phyloP scores from a whole-genome alignment of 192 early-diverging fungal genomes.

The Coemansia sp. region DNA sequence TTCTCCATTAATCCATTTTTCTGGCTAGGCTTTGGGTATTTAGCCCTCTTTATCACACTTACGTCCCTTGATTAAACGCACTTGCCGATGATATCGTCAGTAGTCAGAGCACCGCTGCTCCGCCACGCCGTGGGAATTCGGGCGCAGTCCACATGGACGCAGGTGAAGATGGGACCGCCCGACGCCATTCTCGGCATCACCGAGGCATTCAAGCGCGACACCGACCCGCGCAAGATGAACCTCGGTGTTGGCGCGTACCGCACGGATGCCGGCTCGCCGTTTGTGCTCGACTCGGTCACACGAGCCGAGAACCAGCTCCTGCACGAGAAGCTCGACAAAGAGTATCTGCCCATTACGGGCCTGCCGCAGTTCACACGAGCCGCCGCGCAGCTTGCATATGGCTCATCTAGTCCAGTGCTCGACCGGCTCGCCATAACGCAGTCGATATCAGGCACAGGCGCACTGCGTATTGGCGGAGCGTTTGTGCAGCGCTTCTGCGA shows the following conservation, averaged over 20 bases:
- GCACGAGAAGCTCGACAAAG: constrained; percentile 77
- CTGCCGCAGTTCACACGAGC: constrained; percentile 78
- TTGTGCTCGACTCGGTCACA: constrained; percentile 82
- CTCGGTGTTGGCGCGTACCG: constrained; percentile 97
- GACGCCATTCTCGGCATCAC: constrained; percentile 86
- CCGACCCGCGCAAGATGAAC: constrained; percentile 93
- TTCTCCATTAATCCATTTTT: neutral
- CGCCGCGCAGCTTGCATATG: constrained; percentile 84
- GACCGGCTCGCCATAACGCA: constrained; percentile 82
- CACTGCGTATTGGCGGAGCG: constrained; percentile 87
- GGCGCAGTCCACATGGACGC: constrained; percentile 28
- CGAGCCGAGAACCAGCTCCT: constrained; percentile 85
- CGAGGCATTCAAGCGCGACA: constrained; percentile 93
- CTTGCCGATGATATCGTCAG: constrained; percentile 22
- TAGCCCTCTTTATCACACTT: neutral
- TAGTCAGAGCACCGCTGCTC: constrained; percentile 13
- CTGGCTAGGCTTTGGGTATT: no score
- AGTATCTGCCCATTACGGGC: constrained; percentile 96
- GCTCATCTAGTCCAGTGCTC: constrained; percentile 68
- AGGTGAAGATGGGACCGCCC: constrained; percentile 61
- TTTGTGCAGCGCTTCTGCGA: constrained; percentile 81
- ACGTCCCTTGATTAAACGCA: neutral
- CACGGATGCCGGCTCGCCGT: constrained; percentile 90
- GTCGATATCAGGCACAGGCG: constrained; percentile 98
- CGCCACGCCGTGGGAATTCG: constrained; percentile 8